Evolutionary conservation across 192 early-diverging fungal species (phyloP), one percentile per base, ranked within the genome.

Genomic region (Backusella tuberculispora): DNA sequence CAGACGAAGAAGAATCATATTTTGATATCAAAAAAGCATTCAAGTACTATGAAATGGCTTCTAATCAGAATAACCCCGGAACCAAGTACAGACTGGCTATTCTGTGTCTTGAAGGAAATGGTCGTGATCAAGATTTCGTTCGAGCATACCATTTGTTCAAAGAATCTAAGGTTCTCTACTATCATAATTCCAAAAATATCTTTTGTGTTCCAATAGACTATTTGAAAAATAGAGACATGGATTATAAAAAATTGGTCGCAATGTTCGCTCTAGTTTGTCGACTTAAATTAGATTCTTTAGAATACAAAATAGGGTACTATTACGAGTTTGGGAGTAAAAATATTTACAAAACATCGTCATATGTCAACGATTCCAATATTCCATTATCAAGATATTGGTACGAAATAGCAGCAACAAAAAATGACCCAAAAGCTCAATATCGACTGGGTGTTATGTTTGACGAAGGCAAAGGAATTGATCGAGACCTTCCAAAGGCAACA

Each of bases 381-480:
- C 7, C 19, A 71, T 34, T 34, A 34, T 34, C 29, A 34, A 34
- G 29, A 34, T 1, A 2, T 34, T 34, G 29, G 29, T 34, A 34
- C 29, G 29, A 34, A 2, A 34, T 34, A 34, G 29, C 29, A 34
- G 29, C 77, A 4, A 50, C 68, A 3, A 44, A 19, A 10, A 78
- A 76, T 43, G 43, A 74, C 15, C n/a, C 69, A 17, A 48, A 26
- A 0, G 84, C 79, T 21, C 77, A 78, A 53, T 71, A 73, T 50
- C 72, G 66, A 14, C 15, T 82, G 13, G 84, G 84, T 45, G 48
- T 50, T 7, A 50, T 50, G 48, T 5, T 63, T 13, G 70, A 75
- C 46, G 79, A 81, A 24, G 48, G 19, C 40, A 73, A 80, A 10
- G 82, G 82, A n/a, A 64, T 73, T 1, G 66, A 40, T 9, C 53